phyloP scores from a whole-genome alignment of 306 rosid genomes.

The Astragalus membranaceus region DNA sequence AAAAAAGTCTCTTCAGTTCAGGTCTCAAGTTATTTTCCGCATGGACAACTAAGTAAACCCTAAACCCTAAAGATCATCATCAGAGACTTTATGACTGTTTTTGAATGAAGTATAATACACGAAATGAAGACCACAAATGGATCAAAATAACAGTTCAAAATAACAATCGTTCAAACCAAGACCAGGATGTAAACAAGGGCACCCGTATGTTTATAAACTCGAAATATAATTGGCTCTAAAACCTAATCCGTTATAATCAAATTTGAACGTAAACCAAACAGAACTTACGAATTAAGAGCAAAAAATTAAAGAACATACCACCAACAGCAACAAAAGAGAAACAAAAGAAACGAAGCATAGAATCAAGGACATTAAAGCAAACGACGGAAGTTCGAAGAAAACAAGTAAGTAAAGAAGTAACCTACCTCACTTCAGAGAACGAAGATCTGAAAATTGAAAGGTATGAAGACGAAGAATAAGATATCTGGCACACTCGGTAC shows the following conservation, averaged over 20 bases:
- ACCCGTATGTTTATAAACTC: background rate
- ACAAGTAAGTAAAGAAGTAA: background rate
- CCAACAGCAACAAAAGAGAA: too few species aligned
- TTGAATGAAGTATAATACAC: background rate
- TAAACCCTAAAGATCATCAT: constrained; percentile 20
- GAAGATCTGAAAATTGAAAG: background rate
- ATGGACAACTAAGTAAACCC: constrained; percentile 29
- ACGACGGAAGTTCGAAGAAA: background rate
- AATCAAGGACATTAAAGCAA: too few species aligned
- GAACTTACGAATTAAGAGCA: too few species aligned
- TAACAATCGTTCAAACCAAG: background rate
- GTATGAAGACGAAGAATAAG: background rate
- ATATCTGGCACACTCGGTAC: background rate
- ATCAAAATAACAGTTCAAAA: too few species aligned
- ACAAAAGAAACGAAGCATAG: too few species aligned
- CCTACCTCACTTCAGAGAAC: background rate
- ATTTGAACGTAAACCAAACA: too few species aligned
- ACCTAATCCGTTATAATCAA: too few species aligned
- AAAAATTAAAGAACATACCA: too few species aligned
- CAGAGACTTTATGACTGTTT: constrained; percentile 4
- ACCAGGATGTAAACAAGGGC: background rate
- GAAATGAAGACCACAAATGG: background rate
- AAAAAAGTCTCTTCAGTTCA: too few species aligned
- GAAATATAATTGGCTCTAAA: background rate
- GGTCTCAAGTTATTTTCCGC: too few species aligned